Base-by-base conservation (phyloP, 306 rosid species). In the Purshia tridentata region DNA sequence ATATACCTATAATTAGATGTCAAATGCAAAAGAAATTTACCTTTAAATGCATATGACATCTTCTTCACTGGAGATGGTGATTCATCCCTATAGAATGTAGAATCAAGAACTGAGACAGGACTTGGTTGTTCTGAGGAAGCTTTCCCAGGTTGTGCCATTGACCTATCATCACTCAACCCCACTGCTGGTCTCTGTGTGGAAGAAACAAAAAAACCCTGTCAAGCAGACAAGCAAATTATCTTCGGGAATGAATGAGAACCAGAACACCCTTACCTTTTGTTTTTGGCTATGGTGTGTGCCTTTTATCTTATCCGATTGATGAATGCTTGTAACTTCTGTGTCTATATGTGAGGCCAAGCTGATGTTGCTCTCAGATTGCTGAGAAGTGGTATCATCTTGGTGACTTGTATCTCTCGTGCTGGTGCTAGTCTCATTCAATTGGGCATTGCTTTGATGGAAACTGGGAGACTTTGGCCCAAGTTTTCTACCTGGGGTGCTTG, bases 51-150 rank as follows among this genome's bases (percentile, higher is more conserved):
- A 75, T 70, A 76, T 72, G 90, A 85, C 77, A 65, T 88, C 87
- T 81, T 91, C 86, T 79, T 91, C 74, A 94, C 85, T 9, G 97
- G 98, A 69, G 98, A 94, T 62, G 97, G 98, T 4, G 96, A 92
- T 51, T 94, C 97, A 8, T 94, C 98, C 71, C 86, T 79, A 67
- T 85, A 94, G 78, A 91, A 91, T 78, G 92, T 75, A 57, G 91
- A 82, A 79, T 93, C 98, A 58, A 94, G 97, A 78, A 94, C 97
- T 35, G 98, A 94, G 72, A 89, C 82, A 51, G 98, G 98, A 77
- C 97, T 94, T 53, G 96, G 97, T 76, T 91, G 96, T 76, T 91
- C 98, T 23, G 80, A 49, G 70, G 74, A 82, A 44, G 72, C 78
- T 77, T 58, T 74, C 72, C 70, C 67, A 50, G 77, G 74, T 79